Evolutionary conservation across 2,329 filamentous ascomycete genomes (phyloP).

Genomic region (Colletotrichum tofieldiae): DNA sequence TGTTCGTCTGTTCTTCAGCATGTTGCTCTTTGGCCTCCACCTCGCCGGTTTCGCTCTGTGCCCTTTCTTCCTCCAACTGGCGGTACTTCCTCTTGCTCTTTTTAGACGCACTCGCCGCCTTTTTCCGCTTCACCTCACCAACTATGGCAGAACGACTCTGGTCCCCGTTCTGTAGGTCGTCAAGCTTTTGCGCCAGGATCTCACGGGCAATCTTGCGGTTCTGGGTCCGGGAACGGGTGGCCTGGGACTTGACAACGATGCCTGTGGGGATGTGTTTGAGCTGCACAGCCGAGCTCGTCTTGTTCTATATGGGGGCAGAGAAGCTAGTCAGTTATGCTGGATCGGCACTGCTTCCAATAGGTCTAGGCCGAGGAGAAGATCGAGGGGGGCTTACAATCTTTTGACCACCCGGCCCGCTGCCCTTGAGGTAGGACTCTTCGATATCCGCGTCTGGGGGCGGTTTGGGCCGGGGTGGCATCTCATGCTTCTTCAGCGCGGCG

Average conservation of each 20-base stretch:
- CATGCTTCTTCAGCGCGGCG: constrained; percentile 60
- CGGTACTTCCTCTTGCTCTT: constrained; percentile 88
- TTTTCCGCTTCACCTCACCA: constrained; percentile 74
- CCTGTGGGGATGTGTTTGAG: constrained; percentile 92
- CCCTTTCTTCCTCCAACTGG: constrained; percentile 68
- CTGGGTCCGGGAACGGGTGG: constrained; percentile 87
- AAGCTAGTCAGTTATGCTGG: constrained; percentile 13
- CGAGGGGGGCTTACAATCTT: constrained; percentile 78
- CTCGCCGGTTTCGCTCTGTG: constrained; percentile 41
- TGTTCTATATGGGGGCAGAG: constrained; percentile 74
- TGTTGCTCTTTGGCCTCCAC: constrained; percentile 36
- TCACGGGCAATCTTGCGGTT: constrained; percentile 89
- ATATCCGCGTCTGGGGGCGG: constrained; percentile 84
- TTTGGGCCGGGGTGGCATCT: constrained; percentile 81
- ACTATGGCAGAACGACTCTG: constrained; percentile 78
- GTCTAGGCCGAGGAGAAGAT: background rate
- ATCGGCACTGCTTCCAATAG: constrained; percentile 28
- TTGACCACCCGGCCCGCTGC: constrained; percentile 92
- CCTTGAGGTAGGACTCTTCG: constrained; percentile 89
- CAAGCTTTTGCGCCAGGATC: constrained; percentile 81
- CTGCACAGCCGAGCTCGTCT: constrained; percentile 96
- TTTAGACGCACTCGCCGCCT: constrained; percentile 83
- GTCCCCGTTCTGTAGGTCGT: constrained; percentile 81
- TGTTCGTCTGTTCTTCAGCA: constrained; percentile 28
- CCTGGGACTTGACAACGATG: constrained; percentile 94